Conservation (phyloP, 768 basidiomycete species). For the Rossbeevera mucosa region DNA sequence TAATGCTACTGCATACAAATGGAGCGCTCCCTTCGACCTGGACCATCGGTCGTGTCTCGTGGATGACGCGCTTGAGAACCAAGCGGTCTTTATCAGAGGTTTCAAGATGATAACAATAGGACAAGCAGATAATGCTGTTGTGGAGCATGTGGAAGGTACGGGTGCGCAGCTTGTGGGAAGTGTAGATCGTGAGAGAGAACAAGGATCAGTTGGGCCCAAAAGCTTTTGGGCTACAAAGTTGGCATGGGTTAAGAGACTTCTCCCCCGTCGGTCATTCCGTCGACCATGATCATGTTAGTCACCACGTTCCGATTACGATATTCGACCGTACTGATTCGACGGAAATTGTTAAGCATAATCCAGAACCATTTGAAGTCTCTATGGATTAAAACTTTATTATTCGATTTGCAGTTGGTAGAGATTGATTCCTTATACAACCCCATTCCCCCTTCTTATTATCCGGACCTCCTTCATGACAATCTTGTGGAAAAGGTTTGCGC, state of each 20-base stretch:
- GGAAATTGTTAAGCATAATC: not conserved
- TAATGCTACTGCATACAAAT: not conserved
- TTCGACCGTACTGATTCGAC: not conserved
- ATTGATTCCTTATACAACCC: not conserved
- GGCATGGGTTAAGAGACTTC: fast-evolving
- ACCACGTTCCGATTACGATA: not conserved
- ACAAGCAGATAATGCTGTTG: not conserved
- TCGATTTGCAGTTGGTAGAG: not conserved
- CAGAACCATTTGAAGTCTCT: not conserved
- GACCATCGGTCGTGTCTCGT: not conserved
- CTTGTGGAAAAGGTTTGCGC: not conserved
- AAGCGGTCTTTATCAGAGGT: not conserved
- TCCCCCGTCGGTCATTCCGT: not conserved
- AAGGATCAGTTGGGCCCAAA: no score
- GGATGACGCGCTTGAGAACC: not conserved
- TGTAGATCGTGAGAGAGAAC: not conserved
- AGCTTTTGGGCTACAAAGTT: not conserved
- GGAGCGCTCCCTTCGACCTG: not conserved
- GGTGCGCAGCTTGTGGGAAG: not conserved
- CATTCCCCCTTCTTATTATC: not conserved
- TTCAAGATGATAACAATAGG: not conserved
- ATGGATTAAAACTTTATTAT: not conserved
- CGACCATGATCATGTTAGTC: not conserved
- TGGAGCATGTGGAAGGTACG: not conserved
- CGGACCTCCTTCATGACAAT: not conserved